Evolutionary conservation across 768 basidiomycete species (phyloP), one percentile per base, ranked within the genome.

Genomic region (Brasilioporus rufonigricans): DNA sequence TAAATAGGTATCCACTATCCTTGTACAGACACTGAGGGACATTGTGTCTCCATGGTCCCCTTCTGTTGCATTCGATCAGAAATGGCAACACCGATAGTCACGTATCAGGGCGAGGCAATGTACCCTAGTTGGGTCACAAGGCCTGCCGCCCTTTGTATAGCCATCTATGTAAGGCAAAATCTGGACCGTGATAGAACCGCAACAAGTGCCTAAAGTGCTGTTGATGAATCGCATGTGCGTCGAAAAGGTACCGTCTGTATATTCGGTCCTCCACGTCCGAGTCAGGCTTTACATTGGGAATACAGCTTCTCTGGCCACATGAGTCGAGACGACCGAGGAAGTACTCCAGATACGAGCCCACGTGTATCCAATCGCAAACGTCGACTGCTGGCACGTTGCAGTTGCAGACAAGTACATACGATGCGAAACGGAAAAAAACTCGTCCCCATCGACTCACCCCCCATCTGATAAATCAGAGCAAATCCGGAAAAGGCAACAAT

Each of bases 31-130:
- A 6, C 8, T 7, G 35, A 52, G 35, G 32, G n/a, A 35, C 45
- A 19, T 40, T 36, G 12, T 32, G 41, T 53, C 43, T 53, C 41
- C 53, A 57, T 27, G 27, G 41, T 24, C 32, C 27, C 31, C 52
- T 50, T 52, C 46, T 48, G 18, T 35, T n/a, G 18, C 35, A 36
- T 9, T 35, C 11, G 9, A 33, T 51, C 56, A 45, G 53, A 53
- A 43, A 59, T 65, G 21, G 40, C 39, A 5, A 38, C 7, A 2
- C 64, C 61, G 64, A 48, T 33, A 9, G 14, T 52, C 57, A 13
- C 64, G 56, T 55, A 64, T 59, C 53, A 48, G 9, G 40, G 16
- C n/a, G n/a, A n/a, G n/a, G n/a, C n/a, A n/a, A n/a, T n/a, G n/a
- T n/a, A n/a, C n/a, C n/a, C n/a, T n/a, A n/a, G n/a, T n/a, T n/a